Percentiles rank a stretch among this genome's conserved stretches.
These are phyloP conservation scores for Phialemonium atrogriseum DNA, from an alignment of 2,329 filamentous ascomycete genomes.

Conservation along the genomic window DNA sequence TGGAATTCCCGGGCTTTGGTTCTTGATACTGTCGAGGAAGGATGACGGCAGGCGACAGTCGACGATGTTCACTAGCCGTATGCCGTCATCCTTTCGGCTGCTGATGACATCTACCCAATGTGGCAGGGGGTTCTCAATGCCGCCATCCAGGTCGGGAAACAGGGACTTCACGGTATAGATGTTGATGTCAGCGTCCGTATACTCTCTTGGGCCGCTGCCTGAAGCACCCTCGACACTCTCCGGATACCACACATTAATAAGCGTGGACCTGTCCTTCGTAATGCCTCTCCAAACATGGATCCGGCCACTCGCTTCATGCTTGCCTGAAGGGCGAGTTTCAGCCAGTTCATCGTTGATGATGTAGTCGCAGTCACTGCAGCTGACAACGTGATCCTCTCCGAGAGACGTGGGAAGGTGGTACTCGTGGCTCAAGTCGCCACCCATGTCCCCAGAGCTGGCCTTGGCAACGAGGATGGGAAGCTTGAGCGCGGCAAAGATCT, in stretches of 20 bases:
- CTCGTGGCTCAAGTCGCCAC: slow-evolving; percentile 86
- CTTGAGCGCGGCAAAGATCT: slow-evolving; percentile 74
- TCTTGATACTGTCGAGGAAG: slow-evolving; percentile 1
- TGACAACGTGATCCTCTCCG: slow-evolving; percentile 80
- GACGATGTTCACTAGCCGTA: slow-evolving; percentile 25
- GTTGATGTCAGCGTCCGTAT: slow-evolving; percentile 31
- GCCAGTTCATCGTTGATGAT: slow-evolving; percentile 86
- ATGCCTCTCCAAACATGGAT: slow-evolving; percentile 52
- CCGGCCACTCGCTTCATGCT: background rate
- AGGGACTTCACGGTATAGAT: slow-evolving; percentile 56
- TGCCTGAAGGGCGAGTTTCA: slow-evolving; percentile 16
- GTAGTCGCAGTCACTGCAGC: slow-evolving; percentile 65
- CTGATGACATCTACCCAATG: slow-evolving; percentile 39
- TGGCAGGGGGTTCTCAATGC: slow-evolving; percentile 50
- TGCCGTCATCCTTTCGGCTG: slow-evolving; percentile 5
- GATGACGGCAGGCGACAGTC: slow-evolving; percentile 22
- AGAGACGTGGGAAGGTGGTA: slow-evolving; percentile 75
- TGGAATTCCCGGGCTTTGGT: background rate
- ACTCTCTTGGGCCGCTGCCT: slow-evolving; percentile 10
- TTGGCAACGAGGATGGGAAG: slow-evolving; percentile 78
- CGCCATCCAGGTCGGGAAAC: slow-evolving; percentile 61
- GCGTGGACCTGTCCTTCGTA: slow-evolving; percentile 55
- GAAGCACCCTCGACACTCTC: slow-evolving; percentile 11
- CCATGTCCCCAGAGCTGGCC: slow-evolving; percentile 94
- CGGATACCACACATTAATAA: slow-evolving; percentile 65